These are phyloP conservation scores for Albifimbria verrucaria DNA, from an alignment of 2,329 filamentous ascomycete species.

Conservation along the genomic window DNA sequence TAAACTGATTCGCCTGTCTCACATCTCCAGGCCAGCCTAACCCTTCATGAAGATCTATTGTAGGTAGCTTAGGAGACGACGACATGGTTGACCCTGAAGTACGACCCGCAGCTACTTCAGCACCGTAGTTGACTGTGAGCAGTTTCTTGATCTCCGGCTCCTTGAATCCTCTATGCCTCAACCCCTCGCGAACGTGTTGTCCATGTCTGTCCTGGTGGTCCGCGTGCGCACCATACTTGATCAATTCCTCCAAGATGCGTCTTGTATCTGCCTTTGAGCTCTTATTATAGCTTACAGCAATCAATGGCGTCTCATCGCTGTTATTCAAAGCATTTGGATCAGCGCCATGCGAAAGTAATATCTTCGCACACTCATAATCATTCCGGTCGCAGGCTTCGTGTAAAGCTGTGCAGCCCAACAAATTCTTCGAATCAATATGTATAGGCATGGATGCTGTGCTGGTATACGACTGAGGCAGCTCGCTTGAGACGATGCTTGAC, in stretches of 20 bases:
- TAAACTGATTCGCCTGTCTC: too few relatives aligned
- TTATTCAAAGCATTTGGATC: neutral
- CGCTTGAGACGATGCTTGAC: neutral
- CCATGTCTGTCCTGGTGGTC: too few relatives aligned
- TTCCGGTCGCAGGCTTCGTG: neutral
- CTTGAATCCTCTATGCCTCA: too few relatives aligned
- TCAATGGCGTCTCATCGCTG: neutral
- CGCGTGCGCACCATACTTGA: neutral
- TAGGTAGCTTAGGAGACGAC: too few relatives aligned
- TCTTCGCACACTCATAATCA: neutral
- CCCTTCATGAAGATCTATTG: too few relatives aligned
- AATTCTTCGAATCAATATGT: neutral
- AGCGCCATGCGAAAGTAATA: conserved; percentile 2
- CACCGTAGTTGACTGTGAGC: too few relatives aligned
- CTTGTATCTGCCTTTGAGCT: neutral
- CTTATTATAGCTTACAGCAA: neutral
- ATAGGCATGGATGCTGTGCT: neutral
- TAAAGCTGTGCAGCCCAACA: neutral
- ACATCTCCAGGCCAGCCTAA: too few relatives aligned
- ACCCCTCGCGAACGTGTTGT: too few relatives aligned
- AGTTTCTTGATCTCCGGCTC: too few relatives aligned
- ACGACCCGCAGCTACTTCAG: too few relatives aligned
- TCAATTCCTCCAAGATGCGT: neutral
- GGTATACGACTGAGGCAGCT: neutral
- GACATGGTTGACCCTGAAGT: too few relatives aligned